Conservation (phyloP, 78 protist genomes). For the Dictyostelium firmibasis region DNA sequence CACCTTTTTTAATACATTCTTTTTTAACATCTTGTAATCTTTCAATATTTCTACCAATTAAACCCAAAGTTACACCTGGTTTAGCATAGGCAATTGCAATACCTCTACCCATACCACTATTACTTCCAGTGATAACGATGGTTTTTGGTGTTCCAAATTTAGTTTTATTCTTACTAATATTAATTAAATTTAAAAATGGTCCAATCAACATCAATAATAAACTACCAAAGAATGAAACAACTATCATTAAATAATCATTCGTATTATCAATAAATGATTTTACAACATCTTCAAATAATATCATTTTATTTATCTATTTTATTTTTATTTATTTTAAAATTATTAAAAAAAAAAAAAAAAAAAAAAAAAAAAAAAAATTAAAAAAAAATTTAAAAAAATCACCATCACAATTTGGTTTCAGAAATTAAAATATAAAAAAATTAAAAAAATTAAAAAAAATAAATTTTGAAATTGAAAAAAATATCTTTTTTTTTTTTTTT, state of each 20-base stretch:
- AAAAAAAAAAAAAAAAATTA: not conserved
- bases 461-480: too few relatives aligned
- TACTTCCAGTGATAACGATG: slow-evolving; percentile 49
- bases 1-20: slow-evolving; percentile 33
- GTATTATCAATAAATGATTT: not conserved
- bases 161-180: not conserved
- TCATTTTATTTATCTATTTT: not conserved
- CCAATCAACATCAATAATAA: not conserved
- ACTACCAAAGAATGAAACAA: not conserved
- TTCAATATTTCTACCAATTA: slow-evolving; percentile 32
- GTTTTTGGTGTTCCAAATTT: not conserved
- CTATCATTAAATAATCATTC: not conserved
- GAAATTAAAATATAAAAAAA: too few relatives aligned
- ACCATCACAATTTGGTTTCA: too few relatives aligned
- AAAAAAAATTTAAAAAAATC: too few relatives aligned
- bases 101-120: slow-evolving; percentile 47
- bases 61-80: not conserved
- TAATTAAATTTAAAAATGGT: slow-evolving; percentile 15
- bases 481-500: too few relatives aligned
- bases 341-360: not conserved
- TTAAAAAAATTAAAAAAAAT: too few relatives aligned
- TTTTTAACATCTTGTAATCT: slow-evolving; percentile 28
- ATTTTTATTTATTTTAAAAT: not conserved
- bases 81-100: slow-evolving; percentile 24
- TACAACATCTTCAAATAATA: not conserved